Conservation (phyloP, 2,329 filamentous ascomycete species). For the Botrytis galanthina region DNA sequence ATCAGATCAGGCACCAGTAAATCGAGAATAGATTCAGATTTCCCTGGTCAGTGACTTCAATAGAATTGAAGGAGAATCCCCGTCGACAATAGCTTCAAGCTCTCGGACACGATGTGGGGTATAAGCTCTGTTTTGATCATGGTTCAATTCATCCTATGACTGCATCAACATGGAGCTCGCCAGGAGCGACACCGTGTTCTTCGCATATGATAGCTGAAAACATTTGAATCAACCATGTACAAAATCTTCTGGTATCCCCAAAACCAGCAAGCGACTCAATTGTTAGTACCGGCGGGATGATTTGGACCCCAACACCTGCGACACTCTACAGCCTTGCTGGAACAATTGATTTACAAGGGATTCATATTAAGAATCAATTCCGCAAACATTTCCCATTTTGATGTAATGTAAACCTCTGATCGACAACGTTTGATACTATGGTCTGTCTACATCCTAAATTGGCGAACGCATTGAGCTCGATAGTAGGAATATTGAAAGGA, state of each 20-base stretch:
- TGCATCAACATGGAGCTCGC: not conserved
- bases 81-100: not conserved
- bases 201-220: not conserved
- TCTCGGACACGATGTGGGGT: not conserved
- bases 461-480: not conserved
- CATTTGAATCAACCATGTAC: too few species aligned
- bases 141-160: not conserved
- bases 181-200: not conserved
- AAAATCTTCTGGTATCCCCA: not conserved
- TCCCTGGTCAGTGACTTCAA: not conserved
- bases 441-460: not conserved
- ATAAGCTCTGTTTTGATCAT: not conserved
- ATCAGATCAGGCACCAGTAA: constrained; percentile 13
- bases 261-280: not conserved
- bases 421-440: not conserved
- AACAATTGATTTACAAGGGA: not conserved
- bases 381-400: not conserved
- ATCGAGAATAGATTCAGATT: not conserved
- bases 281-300: not conserved
- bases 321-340: not conserved
- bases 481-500: constrained; percentile 8
- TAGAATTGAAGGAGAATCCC: not conserved
- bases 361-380: not conserved
- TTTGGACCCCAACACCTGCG: not conserved
- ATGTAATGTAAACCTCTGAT: not conserved